Base-by-base conservation (phyloP, 805 yeast genomes). In the Suhomyces sp. region DNA sequence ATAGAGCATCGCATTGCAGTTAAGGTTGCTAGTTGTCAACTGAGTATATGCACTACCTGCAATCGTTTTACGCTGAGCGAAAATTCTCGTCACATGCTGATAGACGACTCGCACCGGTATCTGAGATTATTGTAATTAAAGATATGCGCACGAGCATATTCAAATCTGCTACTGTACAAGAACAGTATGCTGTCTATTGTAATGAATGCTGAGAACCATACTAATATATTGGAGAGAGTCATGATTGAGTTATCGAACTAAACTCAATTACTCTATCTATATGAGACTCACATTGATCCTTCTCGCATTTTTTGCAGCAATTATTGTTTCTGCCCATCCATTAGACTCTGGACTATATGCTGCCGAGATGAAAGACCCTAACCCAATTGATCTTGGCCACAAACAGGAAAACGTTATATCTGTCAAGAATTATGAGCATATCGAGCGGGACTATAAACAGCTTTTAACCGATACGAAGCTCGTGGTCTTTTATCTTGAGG, bases 401-500 rank as follows among this genome's bases (percentile, higher is more conserved):
- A n/a, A 6, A 37, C 7, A 17, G 6, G 22, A 17, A 8, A 17
- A 37, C 22, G 13, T 37, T 13, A 37, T 37, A 9, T 8, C 21
- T 1, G 41, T 37, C 9, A 37, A 37, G 12, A 37, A 17, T 22
- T 37, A 37, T 17, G 22, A 12, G 41, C 41, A 37, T 9, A 37
- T 37, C 9, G 41, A 37, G 41, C 22, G 17, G 7, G 41, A 37
- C 22, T 37, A 37, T 6, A 37, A 19, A 17, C 41, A 37, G 7
- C 41, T 19, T 37, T 8, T 37, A 17, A 7, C 20, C 22, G 41
- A 17, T 17, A n/a, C 7, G 22, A 37, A 17, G 13, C 22, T 21
- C 3, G 41, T 37, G 13, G 25, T 44, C 5, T 50, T 50, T 19
- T 43, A 31, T 29, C n/a, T 47, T n/a, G 41, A 33, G 25, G 47